Evolutionary conservation across 352 stramenopile genomes (phyloP).

Genomic region (Salisapilia sapeloensis): DNA sequence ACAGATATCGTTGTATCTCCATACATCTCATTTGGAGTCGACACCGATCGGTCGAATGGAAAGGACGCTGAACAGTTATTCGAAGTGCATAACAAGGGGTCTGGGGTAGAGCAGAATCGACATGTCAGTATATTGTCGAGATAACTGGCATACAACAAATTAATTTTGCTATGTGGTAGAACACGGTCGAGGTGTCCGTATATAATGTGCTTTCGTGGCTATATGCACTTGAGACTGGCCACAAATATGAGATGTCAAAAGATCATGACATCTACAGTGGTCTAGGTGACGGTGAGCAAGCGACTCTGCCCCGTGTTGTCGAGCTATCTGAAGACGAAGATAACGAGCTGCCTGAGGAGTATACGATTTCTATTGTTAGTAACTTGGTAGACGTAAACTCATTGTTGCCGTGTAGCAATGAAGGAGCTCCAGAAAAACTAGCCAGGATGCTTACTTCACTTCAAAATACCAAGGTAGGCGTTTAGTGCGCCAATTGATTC

Average conservation of each 20-base stretch:
- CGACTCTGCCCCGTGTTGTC: constrained; percentile 7
- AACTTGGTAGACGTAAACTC: too few relatives aligned
- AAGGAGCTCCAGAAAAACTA: too few relatives aligned
- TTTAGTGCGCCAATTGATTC: background rate
- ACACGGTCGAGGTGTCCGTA: constrained; percentile 82
- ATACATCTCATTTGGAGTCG: constrained; percentile 83
- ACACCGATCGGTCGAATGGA: constrained; percentile 52
- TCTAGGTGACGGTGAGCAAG: constrained; percentile 27
- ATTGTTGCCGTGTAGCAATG: too few relatives aligned
- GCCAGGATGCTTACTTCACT: too few relatives aligned
- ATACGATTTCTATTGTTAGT: too few relatives aligned
- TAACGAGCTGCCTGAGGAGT: constrained; percentile 3
- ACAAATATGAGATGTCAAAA: constrained; percentile 80
- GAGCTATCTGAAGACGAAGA: constrained; percentile 7
- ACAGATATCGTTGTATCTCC: constrained; percentile 83
- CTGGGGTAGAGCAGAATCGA: constrained; percentile 86
- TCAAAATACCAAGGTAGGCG: too few relatives aligned
- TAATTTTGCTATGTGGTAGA: constrained; percentile 14
- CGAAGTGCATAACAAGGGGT: constrained; percentile 86
- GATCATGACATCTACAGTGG: constrained; percentile 77
- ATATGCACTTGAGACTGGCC: constrained; percentile 80
- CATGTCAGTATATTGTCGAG: constrained; percentile 35
- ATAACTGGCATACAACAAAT: background rate
- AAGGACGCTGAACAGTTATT: constrained; percentile 81
- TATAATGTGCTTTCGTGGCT: constrained; percentile 87